Evolutionary conservation across 2,329 filamentous ascomycete species (phyloP).

Genomic region (Sordariomycetes sp.): DNA sequence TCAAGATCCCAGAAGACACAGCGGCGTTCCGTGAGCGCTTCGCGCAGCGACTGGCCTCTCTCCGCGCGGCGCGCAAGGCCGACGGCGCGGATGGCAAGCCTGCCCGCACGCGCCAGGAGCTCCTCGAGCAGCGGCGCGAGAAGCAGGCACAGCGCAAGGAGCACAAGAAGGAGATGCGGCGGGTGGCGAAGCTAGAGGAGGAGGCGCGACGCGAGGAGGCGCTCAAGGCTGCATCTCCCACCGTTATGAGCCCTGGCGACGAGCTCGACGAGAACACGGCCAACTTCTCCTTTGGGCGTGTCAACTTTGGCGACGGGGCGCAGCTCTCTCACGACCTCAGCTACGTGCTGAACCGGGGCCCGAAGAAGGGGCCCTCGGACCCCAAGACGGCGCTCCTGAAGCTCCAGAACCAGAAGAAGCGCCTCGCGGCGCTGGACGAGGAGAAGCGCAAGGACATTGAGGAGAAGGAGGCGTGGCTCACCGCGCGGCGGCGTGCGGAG

Average conservation of each 20-base stretch:
- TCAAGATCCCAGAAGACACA: conserved; percentile 56
- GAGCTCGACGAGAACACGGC: conserved; percentile 30
- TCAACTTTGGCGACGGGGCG: conserved; percentile 82
- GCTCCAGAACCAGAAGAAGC: conserved; percentile 74
- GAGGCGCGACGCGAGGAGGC: conserved; percentile 51
- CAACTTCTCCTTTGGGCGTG: conserved; percentile 78
- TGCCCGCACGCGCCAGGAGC: conserved; percentile 75
- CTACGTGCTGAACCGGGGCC: conserved; percentile 35
- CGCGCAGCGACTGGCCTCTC: conserved; percentile 68
- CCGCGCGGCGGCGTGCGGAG: conserved; percentile 75
- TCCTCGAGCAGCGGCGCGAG: conserved; percentile 77
- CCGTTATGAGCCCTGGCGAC: conserved; percentile 41
- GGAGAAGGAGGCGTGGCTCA: conserved; percentile 91
- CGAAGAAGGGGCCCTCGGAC: conserved; percentile 75
- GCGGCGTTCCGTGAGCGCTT: conserved; percentile 67
- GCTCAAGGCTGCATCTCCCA: conserved; percentile 47
- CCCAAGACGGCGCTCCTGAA: conserved; percentile 75
- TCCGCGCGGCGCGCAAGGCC: conserved; percentile 77
- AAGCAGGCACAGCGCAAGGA: conserved; percentile 80
- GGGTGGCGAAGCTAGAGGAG: conserved; percentile 68
- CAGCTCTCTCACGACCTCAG: conserved; percentile 63
- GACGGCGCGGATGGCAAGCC: conserved; percentile 71
- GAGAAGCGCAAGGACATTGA: conserved; percentile 75
- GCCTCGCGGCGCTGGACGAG: conserved; percentile 61
- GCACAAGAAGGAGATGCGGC: conserved; percentile 76